Evolutionary conservation across 2,329 filamentous ascomycete species (phyloP).

Genomic region (Septoria petroselini): DNA sequence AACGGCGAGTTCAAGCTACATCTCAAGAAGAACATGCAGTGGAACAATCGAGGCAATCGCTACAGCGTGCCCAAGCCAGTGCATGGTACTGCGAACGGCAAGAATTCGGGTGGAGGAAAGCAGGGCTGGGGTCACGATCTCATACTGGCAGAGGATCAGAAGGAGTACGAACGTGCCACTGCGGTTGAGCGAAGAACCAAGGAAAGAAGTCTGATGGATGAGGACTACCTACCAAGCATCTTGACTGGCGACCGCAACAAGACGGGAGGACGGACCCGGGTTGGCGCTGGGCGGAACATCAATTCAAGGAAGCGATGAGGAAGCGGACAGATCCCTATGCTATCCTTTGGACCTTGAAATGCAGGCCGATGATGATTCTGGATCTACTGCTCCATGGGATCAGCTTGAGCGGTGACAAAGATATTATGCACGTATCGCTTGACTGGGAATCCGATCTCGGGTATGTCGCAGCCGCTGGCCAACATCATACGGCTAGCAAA

Average conservation of each 20-base stretch:
- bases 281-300: constrained; percentile 82
- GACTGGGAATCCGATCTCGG: too few species aligned
- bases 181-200: constrained; percentile 62
- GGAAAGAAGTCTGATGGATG: constrained; percentile 85
- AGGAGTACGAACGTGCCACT: constrained; percentile 71
- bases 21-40: constrained; percentile 92
- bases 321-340: too few species aligned
- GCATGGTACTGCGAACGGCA: constrained; percentile 75
- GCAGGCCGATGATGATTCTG: too few species aligned
- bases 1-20: constrained; percentile 80
- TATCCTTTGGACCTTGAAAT: too few species aligned
- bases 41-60: constrained; percentile 87
- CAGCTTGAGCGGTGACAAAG: too few species aligned
- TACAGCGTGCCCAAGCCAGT: constrained; percentile 91
- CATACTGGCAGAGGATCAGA: constrained; percentile 91
- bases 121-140: constrained; percentile 81
- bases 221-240: constrained; percentile 84
- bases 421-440: too few species aligned
- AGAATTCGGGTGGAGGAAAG: constrained; percentile 70
- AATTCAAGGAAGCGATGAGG: constrained; percentile 67
- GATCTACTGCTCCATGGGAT: too few species aligned
- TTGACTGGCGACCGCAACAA: constrained; percentile 73
- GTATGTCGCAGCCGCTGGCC: too few species aligned
- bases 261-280: constrained; percentile 64
- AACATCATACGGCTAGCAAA: too few species aligned